Percentiles rank a stretch among this genome's conserved stretches.
Evolutionary conservation across 192 early-diverging fungal genomes (phyloP).

Genomic region (Linnemannia hyalina): DNA sequence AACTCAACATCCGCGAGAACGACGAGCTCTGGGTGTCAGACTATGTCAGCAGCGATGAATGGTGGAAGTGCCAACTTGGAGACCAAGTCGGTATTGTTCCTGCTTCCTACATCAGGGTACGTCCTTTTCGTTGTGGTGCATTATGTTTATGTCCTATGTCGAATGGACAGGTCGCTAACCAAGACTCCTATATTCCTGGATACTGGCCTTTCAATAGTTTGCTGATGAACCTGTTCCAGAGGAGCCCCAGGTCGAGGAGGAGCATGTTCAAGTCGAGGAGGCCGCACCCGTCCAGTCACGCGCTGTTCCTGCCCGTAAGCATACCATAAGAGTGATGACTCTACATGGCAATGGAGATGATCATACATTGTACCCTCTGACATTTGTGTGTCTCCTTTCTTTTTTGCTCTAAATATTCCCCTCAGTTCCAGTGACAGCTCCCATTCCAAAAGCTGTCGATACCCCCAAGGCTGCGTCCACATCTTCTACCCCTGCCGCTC

Average conservation of each 20-base stretch:
- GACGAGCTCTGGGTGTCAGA: constrained; percentile 90
- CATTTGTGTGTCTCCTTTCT: neutral
- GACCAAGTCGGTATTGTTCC: constrained; percentile 87
- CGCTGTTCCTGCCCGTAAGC: constrained; percentile 47
- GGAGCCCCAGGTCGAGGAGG: constrained; percentile 22
- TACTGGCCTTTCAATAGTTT: constrained; percentile 28
- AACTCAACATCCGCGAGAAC: constrained; percentile 87
- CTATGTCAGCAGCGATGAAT: constrained; percentile 84
- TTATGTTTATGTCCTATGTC: neutral
- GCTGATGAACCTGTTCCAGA: constrained; percentile 37
- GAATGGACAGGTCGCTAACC: neutral
- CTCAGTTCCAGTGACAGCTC: constrained; percentile 13
- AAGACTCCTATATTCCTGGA: neutral
- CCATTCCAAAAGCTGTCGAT: constrained; percentile 21
- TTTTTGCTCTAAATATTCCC: neutral
- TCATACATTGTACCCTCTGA: neutral
- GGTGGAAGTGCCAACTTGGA: constrained; percentile 86
- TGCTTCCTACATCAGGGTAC: constrained; percentile 80
- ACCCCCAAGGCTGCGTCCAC: constrained; percentile 9
- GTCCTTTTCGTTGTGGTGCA: neutral
- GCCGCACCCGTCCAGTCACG: constrained; percentile 19
- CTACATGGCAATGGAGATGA: neutral
- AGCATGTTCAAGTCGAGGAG: constrained; percentile 17
- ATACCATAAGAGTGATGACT: neutral
- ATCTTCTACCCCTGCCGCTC: neutral